Base-by-base conservation (phyloP, 306 rosid species). In the Lathyrus tuberosus region DNA sequence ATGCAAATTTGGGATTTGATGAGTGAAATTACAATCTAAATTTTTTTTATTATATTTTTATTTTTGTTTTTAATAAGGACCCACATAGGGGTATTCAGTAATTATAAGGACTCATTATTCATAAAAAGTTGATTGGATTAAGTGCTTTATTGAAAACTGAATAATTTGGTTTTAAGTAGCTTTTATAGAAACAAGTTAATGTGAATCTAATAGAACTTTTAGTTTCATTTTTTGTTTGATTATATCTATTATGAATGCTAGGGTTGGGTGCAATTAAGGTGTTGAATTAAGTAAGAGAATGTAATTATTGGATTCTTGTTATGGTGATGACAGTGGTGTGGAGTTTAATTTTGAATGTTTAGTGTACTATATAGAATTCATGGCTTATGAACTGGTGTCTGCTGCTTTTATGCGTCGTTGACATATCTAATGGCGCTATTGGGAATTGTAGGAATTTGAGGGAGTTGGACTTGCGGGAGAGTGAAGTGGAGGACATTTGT, bases 391-490 rank as follows among this genome's bases (percentile, higher is more conserved):
- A 35, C n/a, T 51, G 28, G 18, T 20, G 26, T 35, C 44, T 42
- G 22, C 30, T 1, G 0, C 0, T 49, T 67, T 65, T 12, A 20
- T 63, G 16, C 47, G 28, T 51, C 20, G 40, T 42, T 80, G 37
- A 60, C 73, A 10, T 33, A 52, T 41, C 40, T n/a, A 1, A 47
- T 24, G 26, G 63, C 80, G 68, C 24, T 58, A 53, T 65, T 81
- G 72, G 46, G 18, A 75, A 82, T 60, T 76, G 71, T 80, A 95
- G 99, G 89, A 89, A 89, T 78, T 79, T 95, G 86, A 87, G 79
- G 67, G 97, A 84, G 82, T 71, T 95, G 78, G 96, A 91, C 73
- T 82, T 95, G 81, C 87, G 82, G 83, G 99, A 95, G 86, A 87
- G 96, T 56, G 96, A 95, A 13, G 92, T 89, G 76, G 99, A 91